These are phyloP conservation scores for Pelargonium nanum DNA, from an alignment of 345 rosid genomes.

Conservation along the genomic window DNA sequence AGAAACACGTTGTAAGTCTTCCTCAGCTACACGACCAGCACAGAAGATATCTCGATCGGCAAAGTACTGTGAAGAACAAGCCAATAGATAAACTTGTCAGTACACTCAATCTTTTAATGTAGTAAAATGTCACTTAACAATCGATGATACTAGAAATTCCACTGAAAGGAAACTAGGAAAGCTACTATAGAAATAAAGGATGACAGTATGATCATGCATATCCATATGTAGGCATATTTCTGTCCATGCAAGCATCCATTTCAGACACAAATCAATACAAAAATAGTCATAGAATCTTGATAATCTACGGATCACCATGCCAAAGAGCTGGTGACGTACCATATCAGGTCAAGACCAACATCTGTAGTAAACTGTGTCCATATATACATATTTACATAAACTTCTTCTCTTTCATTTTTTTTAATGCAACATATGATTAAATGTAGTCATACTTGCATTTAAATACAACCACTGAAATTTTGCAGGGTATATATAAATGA, in stretches of 20 bases:
- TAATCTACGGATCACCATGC: background rate
- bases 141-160: too few relatives aligned
- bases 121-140: background rate
- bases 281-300: background rate
- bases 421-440: too few relatives aligned
- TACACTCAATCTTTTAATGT: background rate
- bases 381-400: too few relatives aligned
- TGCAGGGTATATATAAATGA: background rate
- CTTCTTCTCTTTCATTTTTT: too few relatives aligned
- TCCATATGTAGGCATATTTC: background rate
- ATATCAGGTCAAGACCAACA: background rate
- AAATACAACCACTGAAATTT: too few relatives aligned
- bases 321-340: background rate
- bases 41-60: constrained; percentile 99
- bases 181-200: too few relatives aligned
- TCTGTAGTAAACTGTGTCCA: background rate
- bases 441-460: too few relatives aligned
- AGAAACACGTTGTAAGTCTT: constrained; percentile 85
- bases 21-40: constrained; percentile 98
- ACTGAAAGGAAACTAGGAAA: too few relatives aligned
- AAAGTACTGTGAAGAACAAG: constrained; percentile 56
- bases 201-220: background rate
- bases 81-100: background rate
- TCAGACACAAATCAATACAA: background rate
- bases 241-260: background rate